These are phyloP conservation scores for Microcyclospora pomicola DNA, from an alignment of 2,329 filamentous ascomycete species.

Conservation along the genomic window DNA sequence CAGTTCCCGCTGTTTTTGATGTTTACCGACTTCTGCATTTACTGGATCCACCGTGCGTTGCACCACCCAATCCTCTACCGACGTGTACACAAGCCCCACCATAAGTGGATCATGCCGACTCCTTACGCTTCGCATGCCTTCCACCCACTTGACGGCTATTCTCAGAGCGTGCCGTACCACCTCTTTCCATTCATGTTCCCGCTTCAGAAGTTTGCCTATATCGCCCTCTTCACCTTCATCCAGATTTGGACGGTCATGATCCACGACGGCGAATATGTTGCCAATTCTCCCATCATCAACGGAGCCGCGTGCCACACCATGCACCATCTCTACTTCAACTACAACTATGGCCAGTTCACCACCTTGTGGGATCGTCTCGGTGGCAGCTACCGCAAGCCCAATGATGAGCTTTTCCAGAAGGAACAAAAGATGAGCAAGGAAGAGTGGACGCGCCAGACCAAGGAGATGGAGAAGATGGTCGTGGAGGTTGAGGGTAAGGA, in stretches of 20 bases:
- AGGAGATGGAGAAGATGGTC: slow-evolving; percentile 63
- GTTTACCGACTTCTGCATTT: slow-evolving; percentile 83
- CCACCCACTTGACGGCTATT: slow-evolving; percentile 83
- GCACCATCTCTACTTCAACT: slow-evolving; percentile 79
- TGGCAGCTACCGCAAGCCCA: slow-evolving; percentile 75
- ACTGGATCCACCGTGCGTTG: slow-evolving; percentile 78
- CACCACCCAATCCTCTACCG: slow-evolving; percentile 77
- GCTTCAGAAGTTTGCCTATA: slow-evolving; percentile 78
- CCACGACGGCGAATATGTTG: slow-evolving; percentile 86
- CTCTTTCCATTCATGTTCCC: slow-evolving; percentile 87
- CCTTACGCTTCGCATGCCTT: slow-evolving; percentile 88
- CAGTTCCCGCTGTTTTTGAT: slow-evolving; percentile 81
- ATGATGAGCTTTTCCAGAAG: slow-evolving; percentile 69
- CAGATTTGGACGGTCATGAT: slow-evolving; percentile 97
- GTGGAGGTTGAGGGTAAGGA: slow-evolving; percentile 54
- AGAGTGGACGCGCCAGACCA: slow-evolving; percentile 65
- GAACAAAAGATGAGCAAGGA: slow-evolving; percentile 72
- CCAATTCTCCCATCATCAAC: slow-evolving; percentile 83
- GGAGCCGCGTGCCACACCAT: slow-evolving; percentile 87
- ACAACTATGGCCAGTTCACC: slow-evolving; percentile 92
- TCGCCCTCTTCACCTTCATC: slow-evolving; percentile 77
- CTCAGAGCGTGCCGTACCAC: slow-evolving; percentile 83
- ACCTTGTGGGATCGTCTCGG: slow-evolving; percentile 83
- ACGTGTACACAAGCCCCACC: slow-evolving; percentile 85
- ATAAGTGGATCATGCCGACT: slow-evolving; percentile 99